These are phyloP conservation scores for Pythium phragmitis DNA, from an alignment of 352 stramenopile genomes.

Conservation along the genomic window DNA sequence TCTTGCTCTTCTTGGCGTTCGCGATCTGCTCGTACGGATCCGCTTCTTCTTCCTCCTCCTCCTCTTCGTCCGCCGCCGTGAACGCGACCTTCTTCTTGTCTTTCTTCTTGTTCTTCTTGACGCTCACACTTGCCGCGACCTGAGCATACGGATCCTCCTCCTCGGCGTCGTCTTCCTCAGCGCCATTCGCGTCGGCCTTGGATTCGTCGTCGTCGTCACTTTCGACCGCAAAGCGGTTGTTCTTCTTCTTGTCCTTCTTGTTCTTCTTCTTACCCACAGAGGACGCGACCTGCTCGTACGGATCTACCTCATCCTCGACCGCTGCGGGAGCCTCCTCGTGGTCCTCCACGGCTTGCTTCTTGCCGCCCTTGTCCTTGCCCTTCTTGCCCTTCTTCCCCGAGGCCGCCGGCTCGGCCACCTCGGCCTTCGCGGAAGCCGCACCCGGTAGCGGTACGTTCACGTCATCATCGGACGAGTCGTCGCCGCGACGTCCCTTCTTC, in stretches of 20 bases:
- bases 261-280: conserved; percentile 31
- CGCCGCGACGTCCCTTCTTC: conserved; percentile 77
- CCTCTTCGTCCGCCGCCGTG: conserved; percentile 22
- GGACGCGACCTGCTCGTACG: conserved; percentile 29
- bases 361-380: conserved; percentile 53
- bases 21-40: conserved; percentile 52
- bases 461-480: conserved; percentile 77
- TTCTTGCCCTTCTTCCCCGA: conserved; percentile 63
- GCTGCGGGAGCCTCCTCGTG: conserved; percentile 30
- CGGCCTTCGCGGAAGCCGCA: conserved; percentile 28
- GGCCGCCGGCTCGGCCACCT: conserved; percentile 20
- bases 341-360: conserved; percentile 72
- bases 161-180: conserved; percentile 31
- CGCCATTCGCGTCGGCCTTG: conserved; percentile 28
- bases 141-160: conserved; percentile 33
- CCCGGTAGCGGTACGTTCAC: conserved; percentile 25
- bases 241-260: conserved; percentile 38
- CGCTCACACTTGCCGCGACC: conserved; percentile 26
- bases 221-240: conserved; percentile 26
- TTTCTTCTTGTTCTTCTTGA: conserved; percentile 39
- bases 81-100: conserved; percentile 34
- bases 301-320: conserved; percentile 27
- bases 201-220: conserved; percentile 43
- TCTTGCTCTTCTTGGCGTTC: conserved; percentile 79
- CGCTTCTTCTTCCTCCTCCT: conserved; percentile 32